Evolutionary conservation across 2,329 filamentous ascomycete genomes (phyloP).

Genomic region (Sporothrix schenckii): DNA sequence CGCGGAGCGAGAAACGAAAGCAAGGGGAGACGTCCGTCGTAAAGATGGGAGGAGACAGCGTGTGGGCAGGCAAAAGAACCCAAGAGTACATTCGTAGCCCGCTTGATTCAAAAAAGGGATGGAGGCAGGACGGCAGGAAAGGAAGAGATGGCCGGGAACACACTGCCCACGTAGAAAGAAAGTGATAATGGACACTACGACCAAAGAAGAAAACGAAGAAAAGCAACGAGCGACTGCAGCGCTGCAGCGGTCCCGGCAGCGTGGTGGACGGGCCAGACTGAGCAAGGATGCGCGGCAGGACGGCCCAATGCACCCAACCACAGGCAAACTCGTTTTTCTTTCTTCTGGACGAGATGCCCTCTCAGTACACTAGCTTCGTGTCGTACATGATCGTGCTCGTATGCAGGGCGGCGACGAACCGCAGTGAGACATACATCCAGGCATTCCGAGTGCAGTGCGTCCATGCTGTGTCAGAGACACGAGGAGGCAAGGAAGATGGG

Average conservation of each 20-base stretch:
- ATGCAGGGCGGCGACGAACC: slow-evolving; percentile 7
- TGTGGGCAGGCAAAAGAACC: neutral
- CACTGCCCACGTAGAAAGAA: neutral
- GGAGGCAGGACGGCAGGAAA: neutral
- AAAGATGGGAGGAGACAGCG: neutral
- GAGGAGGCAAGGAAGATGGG: slow-evolving; percentile 10
- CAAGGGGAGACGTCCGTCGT: neutral
- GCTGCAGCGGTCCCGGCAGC: neutral
- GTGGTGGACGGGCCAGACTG: neutral
- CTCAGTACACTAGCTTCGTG: neutral
- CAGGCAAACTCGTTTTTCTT: neutral
- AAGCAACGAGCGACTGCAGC: neutral
- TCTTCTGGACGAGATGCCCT: too few relatives aligned
- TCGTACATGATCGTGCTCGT: neutral
- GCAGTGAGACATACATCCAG: slow-evolving; percentile 13
- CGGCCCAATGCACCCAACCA: slow-evolving; percentile 12
- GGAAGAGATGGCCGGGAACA: slow-evolving; percentile 14
- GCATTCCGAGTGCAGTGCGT: neutral
- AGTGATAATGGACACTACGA: neutral
- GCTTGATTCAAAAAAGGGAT: neutral
- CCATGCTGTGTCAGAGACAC: neutral
- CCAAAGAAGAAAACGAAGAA: neutral
- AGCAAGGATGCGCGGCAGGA: neutral
- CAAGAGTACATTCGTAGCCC: too few relatives aligned
- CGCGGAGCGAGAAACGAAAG: neutral